Conservation (phyloP, 768 basidiomycete species). For the Cyathus striatus region DNA sequence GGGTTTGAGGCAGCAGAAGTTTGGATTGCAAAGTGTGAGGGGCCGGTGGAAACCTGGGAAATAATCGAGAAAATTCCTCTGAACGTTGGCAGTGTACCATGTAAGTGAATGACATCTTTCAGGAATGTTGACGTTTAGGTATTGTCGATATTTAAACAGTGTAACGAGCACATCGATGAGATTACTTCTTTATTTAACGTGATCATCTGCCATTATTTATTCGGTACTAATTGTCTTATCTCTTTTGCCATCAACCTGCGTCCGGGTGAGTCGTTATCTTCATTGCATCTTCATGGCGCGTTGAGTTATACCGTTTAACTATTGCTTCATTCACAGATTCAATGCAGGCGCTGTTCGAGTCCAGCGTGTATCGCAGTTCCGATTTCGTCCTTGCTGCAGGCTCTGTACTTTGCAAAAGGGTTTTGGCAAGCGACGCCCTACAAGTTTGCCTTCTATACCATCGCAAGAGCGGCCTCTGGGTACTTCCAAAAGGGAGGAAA, state of each 20-base stretch:
- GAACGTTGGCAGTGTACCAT: conserved; percentile 3
- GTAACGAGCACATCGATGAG: neutral
- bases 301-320: no score
- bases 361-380: conserved; percentile 15
- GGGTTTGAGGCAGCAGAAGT: conserved; percentile 45
- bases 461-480: conserved; percentile 19
- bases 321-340: no score
- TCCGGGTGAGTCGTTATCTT: no score
- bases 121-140: no score
- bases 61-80: conserved; percentile 31
- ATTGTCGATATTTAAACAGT: no score
- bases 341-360: no score
- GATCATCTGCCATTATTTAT: no score
- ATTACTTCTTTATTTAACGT: neutral
- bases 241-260: no score
- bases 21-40: conserved; percentile 58
- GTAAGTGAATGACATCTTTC: neutral
- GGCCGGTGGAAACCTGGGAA: conserved; percentile 55
- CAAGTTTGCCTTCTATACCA: conserved; percentile 36
- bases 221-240: no score
- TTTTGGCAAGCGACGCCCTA: conserved; percentile 10
- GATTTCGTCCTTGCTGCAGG: conserved; percentile 38
- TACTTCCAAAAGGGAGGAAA: conserved; percentile 62
- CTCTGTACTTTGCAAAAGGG: conserved; percentile 30
- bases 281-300: no score